phyloP scores from a whole-genome alignment of 2,329 filamentous ascomycete genomes.

The Cercospora zeina region DNA sequence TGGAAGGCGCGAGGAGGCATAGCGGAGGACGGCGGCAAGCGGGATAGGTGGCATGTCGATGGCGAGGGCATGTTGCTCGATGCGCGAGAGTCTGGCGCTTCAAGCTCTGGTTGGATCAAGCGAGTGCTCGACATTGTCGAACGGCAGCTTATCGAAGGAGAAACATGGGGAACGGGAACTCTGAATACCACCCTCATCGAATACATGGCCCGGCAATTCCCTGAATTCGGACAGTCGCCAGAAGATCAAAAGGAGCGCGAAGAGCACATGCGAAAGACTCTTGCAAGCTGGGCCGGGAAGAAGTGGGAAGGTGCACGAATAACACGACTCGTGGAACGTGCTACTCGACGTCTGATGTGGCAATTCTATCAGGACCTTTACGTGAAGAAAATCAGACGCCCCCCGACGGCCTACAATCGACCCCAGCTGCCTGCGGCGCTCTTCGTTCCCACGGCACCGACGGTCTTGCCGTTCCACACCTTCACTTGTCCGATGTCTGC shows the following conservation, averaged over 20 bases:
- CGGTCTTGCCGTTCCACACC: constrained; percentile 93
- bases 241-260: constrained; percentile 42
- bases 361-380: constrained; percentile 87
- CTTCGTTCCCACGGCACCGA: constrained; percentile 82
- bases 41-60: constrained; percentile 92
- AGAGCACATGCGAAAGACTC: constrained; percentile 40
- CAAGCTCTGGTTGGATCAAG: constrained; percentile 77
- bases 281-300: constrained; percentile 64
- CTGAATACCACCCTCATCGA: constrained; percentile 52
- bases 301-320: constrained; percentile 87
- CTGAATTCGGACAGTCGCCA: constrained; percentile 39
- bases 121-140: constrained; percentile 88
- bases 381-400: constrained; percentile 59
- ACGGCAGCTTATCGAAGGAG: constrained; percentile 82
- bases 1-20: constrained; percentile 90
- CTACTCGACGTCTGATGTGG: constrained; percentile 73
- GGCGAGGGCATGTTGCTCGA: constrained; percentile 80
- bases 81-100: constrained; percentile 59
- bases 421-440: constrained; percentile 72
- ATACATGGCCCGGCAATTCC: constrained; percentile 50
- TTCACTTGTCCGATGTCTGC: constrained; percentile 93
- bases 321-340: constrained; percentile 79
- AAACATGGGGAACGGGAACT: constrained; percentile 76
- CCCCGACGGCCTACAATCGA: constrained; percentile 64
- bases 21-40: constrained; percentile 67